Conservation (phyloP, 257 asterid genomes). For the Anisodus tanguticus region DNA sequence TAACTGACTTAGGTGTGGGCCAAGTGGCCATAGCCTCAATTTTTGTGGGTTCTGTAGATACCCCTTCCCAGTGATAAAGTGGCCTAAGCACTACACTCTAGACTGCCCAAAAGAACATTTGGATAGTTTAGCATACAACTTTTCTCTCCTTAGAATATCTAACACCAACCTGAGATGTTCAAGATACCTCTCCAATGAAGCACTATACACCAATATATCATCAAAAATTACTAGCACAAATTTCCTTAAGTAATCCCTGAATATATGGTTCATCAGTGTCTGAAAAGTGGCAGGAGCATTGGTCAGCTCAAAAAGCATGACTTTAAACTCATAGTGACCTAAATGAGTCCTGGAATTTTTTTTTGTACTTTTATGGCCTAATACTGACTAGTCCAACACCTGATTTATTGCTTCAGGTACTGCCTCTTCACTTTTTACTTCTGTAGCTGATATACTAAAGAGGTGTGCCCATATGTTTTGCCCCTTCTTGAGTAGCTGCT, state of each 20-base stretch:
- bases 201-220: slow-evolving; percentile 3
- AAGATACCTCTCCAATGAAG: neutral
- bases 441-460: too few species aligned
- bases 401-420: too few species aligned
- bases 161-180: neutral
- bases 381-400: neutral
- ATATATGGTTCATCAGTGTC: neutral
- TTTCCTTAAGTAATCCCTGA: neutral
- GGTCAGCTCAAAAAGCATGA: too few species aligned
- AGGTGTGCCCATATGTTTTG: too few species aligned
- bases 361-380: neutral
- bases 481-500: too few species aligned
- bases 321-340: too few species aligned
- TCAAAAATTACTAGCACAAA: neutral
- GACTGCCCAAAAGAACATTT: slow-evolving; percentile 5
- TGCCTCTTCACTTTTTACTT: too few species aligned
- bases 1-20: neutral
- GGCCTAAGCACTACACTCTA: neutral
- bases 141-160: neutral
- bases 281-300: neutral
- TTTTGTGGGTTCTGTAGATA: neutral
- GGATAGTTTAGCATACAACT: neutral
- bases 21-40: neutral
- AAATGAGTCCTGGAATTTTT: neutral
- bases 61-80: neutral